Percentiles rank a stretch among this genome's conserved stretches.
phyloP scores from a whole-genome alignment of 805 yeast genomes.

The Blastobotrys parvus region DNA sequence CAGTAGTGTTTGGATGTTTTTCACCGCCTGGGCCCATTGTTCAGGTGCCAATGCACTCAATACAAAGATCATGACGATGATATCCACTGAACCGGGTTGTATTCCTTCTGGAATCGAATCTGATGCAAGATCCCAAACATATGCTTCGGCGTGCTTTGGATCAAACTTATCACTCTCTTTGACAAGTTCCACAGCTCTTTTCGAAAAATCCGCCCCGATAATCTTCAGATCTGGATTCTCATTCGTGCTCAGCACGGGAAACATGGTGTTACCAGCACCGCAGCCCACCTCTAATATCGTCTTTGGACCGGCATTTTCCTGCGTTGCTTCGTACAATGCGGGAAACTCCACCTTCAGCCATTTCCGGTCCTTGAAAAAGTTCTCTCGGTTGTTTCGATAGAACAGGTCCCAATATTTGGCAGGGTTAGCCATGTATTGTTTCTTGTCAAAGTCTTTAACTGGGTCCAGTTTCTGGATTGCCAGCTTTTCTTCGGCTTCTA shows the following conservation, averaged over 20 bases:
- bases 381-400: constrained; percentile 82
- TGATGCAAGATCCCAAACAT: constrained; percentile 94
- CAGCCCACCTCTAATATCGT: constrained; percentile 90
- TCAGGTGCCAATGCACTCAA: constrained; percentile 86
- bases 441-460: constrained; percentile 78
- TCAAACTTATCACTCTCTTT: constrained; percentile 53
- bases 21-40: constrained; percentile 81
- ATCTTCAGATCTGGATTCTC: constrained; percentile 67
- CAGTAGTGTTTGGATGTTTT: constrained; percentile 58
- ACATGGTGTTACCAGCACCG: constrained; percentile 97
- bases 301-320: constrained; percentile 57
- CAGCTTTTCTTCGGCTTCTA: constrained; percentile 67
- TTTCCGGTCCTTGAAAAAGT: constrained; percentile 92
- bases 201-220: constrained; percentile 83
- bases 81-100: constrained; percentile 86
- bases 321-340: constrained; percentile 66
- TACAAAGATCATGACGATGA: constrained; percentile 91
- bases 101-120: constrained; percentile 50
- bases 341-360: constrained; percentile 97
- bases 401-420: constrained; percentile 94
- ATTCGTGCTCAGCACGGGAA: constrained; percentile 78
- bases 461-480: constrained; percentile 70
- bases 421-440: constrained; percentile 72
- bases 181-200: constrained; percentile 83
- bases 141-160: constrained; percentile 59